Conservation (phyloP, 2,329 filamentous ascomycete species). For the Bisporella sp. region DNA sequence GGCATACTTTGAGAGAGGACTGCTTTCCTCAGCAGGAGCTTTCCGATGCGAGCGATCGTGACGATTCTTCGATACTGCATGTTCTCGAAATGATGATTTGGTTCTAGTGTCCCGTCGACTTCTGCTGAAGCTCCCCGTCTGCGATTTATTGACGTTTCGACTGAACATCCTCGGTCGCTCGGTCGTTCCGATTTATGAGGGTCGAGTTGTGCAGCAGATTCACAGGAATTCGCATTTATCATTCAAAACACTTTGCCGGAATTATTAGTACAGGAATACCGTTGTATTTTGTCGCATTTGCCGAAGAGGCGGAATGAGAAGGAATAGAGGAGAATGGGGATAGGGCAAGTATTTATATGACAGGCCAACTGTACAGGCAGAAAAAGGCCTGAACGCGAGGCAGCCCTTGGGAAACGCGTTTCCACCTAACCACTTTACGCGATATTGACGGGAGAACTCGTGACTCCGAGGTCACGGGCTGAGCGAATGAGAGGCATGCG, state of each 20-base stretch:
- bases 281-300: not conserved
- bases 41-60: constrained; percentile 20
- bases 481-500: no score
- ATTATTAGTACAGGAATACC: constrained; percentile 3
- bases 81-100: constrained; percentile 27
- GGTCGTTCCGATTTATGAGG: not conserved
- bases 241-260: not conserved
- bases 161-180: constrained; percentile 19
- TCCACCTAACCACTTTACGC: constrained; percentile 8
- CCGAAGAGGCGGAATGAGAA: not conserved
- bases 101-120: constrained; percentile 19
- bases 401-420: constrained; percentile 12
- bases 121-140: constrained; percentile 26
- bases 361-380: constrained; percentile 5
- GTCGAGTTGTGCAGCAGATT: no score
- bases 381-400: constrained; percentile 6
- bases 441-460: constrained; percentile 5
- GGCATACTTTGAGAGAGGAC: constrained; percentile 16
- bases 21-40: constrained; percentile 20
- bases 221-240: no score
- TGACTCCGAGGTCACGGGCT: constrained; percentile 13
- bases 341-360: constrained; percentile 1
- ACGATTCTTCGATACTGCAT: constrained; percentile 28
- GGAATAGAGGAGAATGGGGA: not conserved
- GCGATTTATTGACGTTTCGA: constrained; percentile 21